phyloP scores from a whole-genome alignment of 164 flowering plant genomes.

The Tetrastigma voinierianum region DNA sequence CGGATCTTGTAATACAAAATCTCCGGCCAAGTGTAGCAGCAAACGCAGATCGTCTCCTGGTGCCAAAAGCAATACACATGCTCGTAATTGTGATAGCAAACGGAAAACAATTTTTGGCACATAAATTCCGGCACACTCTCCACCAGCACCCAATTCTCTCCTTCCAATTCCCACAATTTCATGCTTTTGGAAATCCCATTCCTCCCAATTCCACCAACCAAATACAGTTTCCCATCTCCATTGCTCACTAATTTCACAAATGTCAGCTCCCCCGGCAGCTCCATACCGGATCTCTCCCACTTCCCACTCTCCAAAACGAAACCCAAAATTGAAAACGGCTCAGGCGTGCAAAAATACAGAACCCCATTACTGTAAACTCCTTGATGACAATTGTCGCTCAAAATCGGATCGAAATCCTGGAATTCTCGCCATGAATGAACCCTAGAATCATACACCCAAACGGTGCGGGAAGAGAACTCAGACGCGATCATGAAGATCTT shows the following conservation, averaged over 20 bases:
- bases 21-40: constrained; percentile 85
- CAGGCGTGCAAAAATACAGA: constrained; percentile 51
- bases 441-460: constrained; percentile 49
- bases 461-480: constrained; percentile 16
- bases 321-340: constrained; percentile 45
- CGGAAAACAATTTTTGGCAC: constrained; percentile 60
- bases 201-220: constrained; percentile 67
- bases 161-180: constrained; percentile 55
- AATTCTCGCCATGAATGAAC: constrained; percentile 37
- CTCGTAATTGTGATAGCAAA: constrained; percentile 76
- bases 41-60: constrained; percentile 61
- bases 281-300: constrained; percentile 30
- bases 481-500: constrained; percentile 28
- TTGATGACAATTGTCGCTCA: constrained; percentile 31
- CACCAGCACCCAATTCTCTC: constrained; percentile 40
- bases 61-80: constrained; percentile 75
- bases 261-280: constrained; percentile 40
- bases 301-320: constrained; percentile 47
- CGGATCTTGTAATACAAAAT: constrained; percentile 57
- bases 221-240: constrained; percentile 35
- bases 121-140: constrained; percentile 57
- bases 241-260: constrained; percentile 49
- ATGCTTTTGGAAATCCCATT: constrained; percentile 64
- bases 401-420: constrained; percentile 21
- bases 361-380: constrained; percentile 41